Evolutionary conservation across 306 rosid species (phyloP).

Genomic region (Dalbergia oliveri): DNA sequence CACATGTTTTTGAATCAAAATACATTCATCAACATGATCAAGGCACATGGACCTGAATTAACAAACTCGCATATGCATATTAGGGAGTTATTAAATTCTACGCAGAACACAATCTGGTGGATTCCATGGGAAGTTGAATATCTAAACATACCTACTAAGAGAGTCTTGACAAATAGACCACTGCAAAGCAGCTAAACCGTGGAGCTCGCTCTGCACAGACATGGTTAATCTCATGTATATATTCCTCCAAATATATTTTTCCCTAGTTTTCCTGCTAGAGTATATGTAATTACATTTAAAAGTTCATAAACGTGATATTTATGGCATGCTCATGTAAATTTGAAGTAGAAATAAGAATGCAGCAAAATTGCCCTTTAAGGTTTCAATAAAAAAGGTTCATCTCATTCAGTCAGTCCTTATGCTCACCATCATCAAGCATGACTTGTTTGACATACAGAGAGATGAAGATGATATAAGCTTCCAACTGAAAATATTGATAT

Average conservation of each 20-base stretch:
- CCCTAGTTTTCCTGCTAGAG: constrained; percentile 44
- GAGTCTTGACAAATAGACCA: constrained; percentile 96
- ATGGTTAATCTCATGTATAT: constrained; percentile 49
- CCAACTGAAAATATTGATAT: constrained; percentile 28
- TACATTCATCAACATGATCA: not conserved
- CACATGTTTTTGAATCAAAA: too few relatives aligned
- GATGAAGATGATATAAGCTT: constrained; percentile 4
- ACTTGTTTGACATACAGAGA: constrained; percentile 15
- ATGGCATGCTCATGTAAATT: constrained; percentile 28
- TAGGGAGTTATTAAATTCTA: constrained; percentile 22
- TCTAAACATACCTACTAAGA: constrained; percentile 66
- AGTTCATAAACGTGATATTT: constrained; percentile 27
- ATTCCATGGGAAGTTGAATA: constrained; percentile 33
- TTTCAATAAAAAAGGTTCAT: constrained; percentile 18
- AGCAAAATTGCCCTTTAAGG: constrained; percentile 18
- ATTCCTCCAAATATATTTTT: constrained; percentile 44
- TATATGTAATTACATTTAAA: constrained; percentile 39
- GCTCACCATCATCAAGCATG: constrained; percentile 26
- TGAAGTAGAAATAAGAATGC: constrained; percentile 11
- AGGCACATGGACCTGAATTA: constrained; percentile 3
- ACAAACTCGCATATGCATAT: not conserved
- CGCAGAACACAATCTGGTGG: constrained; percentile 13
- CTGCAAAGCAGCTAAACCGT: constrained; percentile 94
- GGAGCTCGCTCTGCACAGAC: constrained; percentile 82
- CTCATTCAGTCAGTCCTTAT: constrained; percentile 28